A percentile compares a stretch with the other conserved stretches of the same genome.
phyloP scores from a whole-genome alignment of 352 stramenopile genomes.

The Globisporangium acanthophoron region DNA sequence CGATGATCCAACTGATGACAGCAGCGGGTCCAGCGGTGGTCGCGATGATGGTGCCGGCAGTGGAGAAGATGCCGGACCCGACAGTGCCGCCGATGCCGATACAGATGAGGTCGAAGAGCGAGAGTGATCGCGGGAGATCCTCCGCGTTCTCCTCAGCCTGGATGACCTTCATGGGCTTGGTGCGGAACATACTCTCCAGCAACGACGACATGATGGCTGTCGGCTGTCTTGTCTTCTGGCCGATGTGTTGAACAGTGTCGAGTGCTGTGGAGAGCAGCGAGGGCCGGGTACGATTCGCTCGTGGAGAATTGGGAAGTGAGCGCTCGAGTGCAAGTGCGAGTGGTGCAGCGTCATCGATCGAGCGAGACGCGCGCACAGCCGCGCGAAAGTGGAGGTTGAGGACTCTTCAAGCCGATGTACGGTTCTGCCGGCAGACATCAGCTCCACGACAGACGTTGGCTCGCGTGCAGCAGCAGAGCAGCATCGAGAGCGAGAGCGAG shows the following conservation, averaged over 20 bases:
- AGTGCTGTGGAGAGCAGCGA: not conserved
- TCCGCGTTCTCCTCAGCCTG: conserved; percentile 41
- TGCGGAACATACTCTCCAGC: conserved; percentile 29
- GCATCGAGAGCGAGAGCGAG: not conserved
- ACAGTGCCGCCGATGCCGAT: conserved; percentile 88
- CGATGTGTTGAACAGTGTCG: not conserved
- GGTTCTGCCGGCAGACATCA: not conserved
- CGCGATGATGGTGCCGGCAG: conserved; percentile 40
- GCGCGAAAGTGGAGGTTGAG: not conserved
- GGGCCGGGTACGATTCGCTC: not conserved
- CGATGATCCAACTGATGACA: conserved; percentile 51
- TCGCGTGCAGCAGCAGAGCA: not conserved
- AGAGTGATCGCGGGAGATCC: conserved; percentile 47
- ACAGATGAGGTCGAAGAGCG: conserved; percentile 79
- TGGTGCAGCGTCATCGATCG: not conserved
- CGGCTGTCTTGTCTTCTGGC: not conserved
- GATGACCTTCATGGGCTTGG: conserved; percentile 51
- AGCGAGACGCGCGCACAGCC: not conserved
- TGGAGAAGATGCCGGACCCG: conserved; percentile 82
- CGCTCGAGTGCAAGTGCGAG: no score
- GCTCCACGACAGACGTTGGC: no score
- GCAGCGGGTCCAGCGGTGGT: conserved; percentile 3
- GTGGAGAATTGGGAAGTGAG: conserved; percentile 2
- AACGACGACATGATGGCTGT: conserved; percentile 1
- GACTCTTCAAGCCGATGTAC: not conserved